Percentiles rank a stretch among this genome's conserved stretches.
Evolutionary conservation across 495 filamentous ascomycete species (phyloP).

Genomic region (Lasiosphaeria miniovina): DNA sequence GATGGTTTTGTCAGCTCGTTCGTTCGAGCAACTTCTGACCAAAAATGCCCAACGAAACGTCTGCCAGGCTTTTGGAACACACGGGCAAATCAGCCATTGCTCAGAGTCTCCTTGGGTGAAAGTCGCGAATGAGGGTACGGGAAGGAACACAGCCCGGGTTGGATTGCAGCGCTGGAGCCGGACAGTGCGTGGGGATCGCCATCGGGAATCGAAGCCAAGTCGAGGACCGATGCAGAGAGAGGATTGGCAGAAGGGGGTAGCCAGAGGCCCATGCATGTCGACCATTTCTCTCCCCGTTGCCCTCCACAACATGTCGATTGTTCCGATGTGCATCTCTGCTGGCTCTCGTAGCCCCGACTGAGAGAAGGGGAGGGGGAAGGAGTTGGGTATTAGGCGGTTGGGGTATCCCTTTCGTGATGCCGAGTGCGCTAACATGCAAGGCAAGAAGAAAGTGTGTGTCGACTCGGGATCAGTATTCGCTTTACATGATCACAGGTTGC

Average conservation of each 20-base stretch:
- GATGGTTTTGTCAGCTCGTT: constrained; percentile 19
- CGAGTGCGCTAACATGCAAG: constrained; percentile 23
- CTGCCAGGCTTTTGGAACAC: neutral
- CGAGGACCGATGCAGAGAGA: constrained; percentile 1
- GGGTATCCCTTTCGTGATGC: neutral
- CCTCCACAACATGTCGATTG: constrained; percentile 11
- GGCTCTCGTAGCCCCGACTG: constrained; percentile 13
- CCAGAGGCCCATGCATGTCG: constrained; percentile 7
- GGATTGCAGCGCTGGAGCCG: neutral
- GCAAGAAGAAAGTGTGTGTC: constrained; percentile 16
- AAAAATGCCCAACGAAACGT: neutral
- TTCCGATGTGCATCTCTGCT: constrained; percentile 12
- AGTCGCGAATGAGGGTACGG: neutral
- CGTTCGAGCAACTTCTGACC: neutral
- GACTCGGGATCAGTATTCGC: constrained; percentile 25
- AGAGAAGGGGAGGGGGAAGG: neutral
- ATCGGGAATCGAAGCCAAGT: constrained; percentile 2
- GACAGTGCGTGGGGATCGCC: neutral
- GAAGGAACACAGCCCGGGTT: neutral
- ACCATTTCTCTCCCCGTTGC: constrained; percentile 1
- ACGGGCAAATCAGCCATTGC: neutral
- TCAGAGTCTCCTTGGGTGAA: too few species aligned
- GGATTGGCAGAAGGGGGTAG: neutral
- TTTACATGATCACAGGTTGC: constrained; percentile 15
- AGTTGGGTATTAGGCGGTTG: too few species aligned